These are phyloP conservation scores for Penicillium concentricum DNA, from an alignment of 2,329 filamentous ascomycete species.

Conservation along the genomic window DNA sequence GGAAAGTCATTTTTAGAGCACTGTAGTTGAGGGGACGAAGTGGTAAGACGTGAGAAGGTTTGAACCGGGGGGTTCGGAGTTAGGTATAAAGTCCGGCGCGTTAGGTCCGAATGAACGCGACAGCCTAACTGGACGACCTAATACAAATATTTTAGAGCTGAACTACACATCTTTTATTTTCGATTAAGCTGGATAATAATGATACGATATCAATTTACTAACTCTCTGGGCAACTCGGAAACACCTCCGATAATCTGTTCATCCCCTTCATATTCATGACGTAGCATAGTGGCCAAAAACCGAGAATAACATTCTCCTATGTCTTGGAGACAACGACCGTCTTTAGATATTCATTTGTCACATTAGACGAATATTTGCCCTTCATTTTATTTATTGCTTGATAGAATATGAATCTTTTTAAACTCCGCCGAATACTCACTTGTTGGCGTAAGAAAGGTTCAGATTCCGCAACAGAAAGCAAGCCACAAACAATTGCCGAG, in stretches of 20 bases:
- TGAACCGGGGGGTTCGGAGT: neutral
- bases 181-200: too few relatives aligned
- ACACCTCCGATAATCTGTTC: neutral
- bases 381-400: neutral
- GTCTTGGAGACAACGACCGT: neutral
- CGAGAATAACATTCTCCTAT: too few relatives aligned
- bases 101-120: neutral
- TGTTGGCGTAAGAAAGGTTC: neutral
- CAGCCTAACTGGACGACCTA: neutral
- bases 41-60: neutral
- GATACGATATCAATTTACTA: neutral
- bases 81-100: neutral
- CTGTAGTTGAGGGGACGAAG: neutral
- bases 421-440: neutral
- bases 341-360: neutral
- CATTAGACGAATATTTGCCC: neutral
- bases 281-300: slow-evolving; percentile 1
- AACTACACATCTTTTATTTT: neutral
- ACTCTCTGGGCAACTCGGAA: neutral
- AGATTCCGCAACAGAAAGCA: neutral
- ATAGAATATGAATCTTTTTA: neutral
- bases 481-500: neutral
- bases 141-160: neutral
- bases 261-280: slow-evolving; percentile 2
- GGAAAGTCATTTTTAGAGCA: neutral